Evolutionary conservation across 208 protist genomes (phyloP).

Genomic region (Crithidia acanthocephali): DNA sequence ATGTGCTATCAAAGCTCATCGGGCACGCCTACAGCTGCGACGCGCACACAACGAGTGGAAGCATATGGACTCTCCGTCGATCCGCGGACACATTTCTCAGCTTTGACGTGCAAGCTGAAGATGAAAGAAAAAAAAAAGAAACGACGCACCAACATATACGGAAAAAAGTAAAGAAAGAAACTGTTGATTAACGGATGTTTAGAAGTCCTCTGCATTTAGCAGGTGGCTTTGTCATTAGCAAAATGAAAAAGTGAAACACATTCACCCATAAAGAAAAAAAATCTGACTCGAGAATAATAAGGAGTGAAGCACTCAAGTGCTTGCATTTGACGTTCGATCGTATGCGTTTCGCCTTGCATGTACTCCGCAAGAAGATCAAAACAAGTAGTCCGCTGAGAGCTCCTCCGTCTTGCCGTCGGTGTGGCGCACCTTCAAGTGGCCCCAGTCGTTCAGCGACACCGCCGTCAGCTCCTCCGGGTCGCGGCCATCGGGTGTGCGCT

Average conservation of each 20-base stretch:
- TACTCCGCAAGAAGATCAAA: slow-evolving; percentile 29
- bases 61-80: too few relatives aligned
- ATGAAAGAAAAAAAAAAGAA: too few relatives aligned
- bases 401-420: slow-evolving; percentile 45
- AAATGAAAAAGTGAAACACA: not conserved
- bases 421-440: slow-evolving; percentile 55
- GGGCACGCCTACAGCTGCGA: too few relatives aligned
- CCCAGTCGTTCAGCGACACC: slow-evolving; percentile 60
- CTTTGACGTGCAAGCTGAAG: too few relatives aligned
- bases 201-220: too few relatives aligned
- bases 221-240: too few relatives aligned
- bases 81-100: too few relatives aligned
- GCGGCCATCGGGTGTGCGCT: slow-evolving; percentile 43
- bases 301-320: not conserved
- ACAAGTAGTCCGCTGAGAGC: slow-evolving; percentile 66
- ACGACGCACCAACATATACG: too few relatives aligned
- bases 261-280: not conserved
- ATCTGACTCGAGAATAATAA: too few relatives aligned
- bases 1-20: too few relatives aligned
- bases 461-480: slow-evolving; percentile 47
- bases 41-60: too few relatives aligned
- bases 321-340: not conserved
- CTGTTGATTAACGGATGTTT: too few relatives aligned
- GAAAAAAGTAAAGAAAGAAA: not conserved
- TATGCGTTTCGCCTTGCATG: not conserved